These are phyloP conservation scores for Alternaria incomplexa DNA, from an alignment of 2,329 filamentous ascomycete genomes.

Conservation along the genomic window DNA sequence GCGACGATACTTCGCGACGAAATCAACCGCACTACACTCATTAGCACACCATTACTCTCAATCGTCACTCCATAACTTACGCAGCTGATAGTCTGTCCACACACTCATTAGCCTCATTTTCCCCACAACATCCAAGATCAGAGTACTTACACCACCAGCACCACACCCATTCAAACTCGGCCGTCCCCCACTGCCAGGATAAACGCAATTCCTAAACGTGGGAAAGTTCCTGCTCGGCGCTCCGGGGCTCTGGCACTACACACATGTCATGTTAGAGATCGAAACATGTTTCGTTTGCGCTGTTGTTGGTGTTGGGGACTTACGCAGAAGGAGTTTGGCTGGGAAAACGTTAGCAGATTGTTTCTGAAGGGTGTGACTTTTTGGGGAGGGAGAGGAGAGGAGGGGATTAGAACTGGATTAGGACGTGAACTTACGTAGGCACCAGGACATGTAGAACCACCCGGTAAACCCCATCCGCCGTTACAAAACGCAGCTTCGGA, in stretches of 20 bases:
- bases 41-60: neutral
- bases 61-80: neutral
- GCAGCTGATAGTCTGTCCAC: neutral
- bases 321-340: neutral
- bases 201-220: neutral
- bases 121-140: too few species aligned
- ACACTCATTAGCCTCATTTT: neutral
- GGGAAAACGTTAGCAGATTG: neutral
- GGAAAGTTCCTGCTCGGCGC: neutral
- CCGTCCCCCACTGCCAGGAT: neutral
- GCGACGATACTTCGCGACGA: neutral
- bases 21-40: neutral
- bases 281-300: neutral
- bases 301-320: neutral
- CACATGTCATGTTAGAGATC: neutral
- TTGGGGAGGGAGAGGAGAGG: neutral
- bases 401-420: too few species aligned
- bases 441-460: neutral
- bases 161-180: neutral
- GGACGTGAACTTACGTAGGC: neutral
- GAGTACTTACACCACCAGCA: neutral
- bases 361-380: neutral
- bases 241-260: neutral
- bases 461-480: neutral
- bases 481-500: neutral